A percentile compares a stretch with the other conserved stretches of the same genome.
These are phyloP conservation scores for Sarocladium strictum DNA, from an alignment of 2,329 filamentous ascomycete genomes.

Conservation along the genomic window DNA sequence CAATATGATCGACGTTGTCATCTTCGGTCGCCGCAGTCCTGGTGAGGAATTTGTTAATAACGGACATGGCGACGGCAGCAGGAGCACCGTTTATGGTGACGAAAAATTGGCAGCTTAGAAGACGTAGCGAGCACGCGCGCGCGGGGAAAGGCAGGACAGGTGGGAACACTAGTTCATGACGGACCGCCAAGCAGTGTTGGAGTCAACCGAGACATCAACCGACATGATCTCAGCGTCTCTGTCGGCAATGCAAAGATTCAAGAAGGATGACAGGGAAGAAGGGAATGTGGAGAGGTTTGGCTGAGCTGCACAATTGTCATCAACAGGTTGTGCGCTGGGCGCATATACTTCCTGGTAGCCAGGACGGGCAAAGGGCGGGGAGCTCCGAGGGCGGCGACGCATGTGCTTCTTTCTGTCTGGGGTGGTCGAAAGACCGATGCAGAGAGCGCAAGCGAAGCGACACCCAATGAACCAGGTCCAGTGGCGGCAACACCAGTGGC, in stretches of 20 bases:
- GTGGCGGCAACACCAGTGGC: background rate
- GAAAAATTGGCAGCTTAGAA: constrained; percentile 9
- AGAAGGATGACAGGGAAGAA: background rate
- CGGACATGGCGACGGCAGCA: constrained; percentile 27
- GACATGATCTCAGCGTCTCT: background rate
- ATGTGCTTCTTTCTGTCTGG: background rate
- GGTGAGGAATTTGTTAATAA: constrained; percentile 43
- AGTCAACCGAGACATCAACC: constrained; percentile 10
- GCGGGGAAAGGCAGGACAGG: constrained; percentile 21
- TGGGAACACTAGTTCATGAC: constrained; percentile 36
- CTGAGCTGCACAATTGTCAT: constrained; percentile 6
- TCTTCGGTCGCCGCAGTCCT: constrained; percentile 59
- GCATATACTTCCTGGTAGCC: constrained; percentile 2
- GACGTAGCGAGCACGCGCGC: constrained; percentile 9
- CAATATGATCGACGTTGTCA: constrained; percentile 69
- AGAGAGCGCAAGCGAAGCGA: background rate
- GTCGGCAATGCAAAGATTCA: background rate
- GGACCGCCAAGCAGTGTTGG: constrained; percentile 28
- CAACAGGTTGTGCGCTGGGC: background rate
- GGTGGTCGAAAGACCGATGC: background rate
- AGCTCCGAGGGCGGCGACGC: constrained; percentile 5
- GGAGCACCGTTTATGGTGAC: background rate
- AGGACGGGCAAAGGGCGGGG: constrained; percentile 7
- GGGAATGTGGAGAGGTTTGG: background rate
- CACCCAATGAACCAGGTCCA: background rate